These are phyloP conservation scores for Nakaseomyces kungkrabaensis DNA, from an alignment of 1,139 yeast species.

Conservation along the genomic window DNA sequence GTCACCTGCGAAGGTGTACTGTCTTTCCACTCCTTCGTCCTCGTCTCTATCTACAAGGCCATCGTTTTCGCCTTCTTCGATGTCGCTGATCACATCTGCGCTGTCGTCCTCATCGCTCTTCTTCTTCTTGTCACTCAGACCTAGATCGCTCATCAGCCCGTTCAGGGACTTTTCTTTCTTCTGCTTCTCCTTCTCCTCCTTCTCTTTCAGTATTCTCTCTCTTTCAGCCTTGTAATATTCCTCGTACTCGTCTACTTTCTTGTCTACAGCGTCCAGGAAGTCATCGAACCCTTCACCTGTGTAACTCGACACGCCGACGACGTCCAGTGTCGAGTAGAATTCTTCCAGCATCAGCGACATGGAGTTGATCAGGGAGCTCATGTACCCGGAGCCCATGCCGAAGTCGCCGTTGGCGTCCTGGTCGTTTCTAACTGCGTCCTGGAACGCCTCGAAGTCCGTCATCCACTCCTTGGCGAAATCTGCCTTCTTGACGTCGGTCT, in stretches of 20 bases:
- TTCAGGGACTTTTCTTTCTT: conserved; percentile 64
- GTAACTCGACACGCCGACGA: conserved; percentile 81
- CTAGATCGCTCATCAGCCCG: conserved; percentile 74
- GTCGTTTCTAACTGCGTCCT: conserved; percentile 58
- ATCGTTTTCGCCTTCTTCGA: conserved; percentile 47
- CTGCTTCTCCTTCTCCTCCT: conserved; percentile 64
- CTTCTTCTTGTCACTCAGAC: conserved; percentile 38
- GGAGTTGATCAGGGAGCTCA: conserved; percentile 87
- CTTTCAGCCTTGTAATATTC: conserved; percentile 78
- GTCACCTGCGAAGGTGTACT: conserved; percentile 69
- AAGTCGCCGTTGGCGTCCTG: conserved; percentile 51
- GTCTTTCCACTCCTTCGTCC: conserved; percentile 47
- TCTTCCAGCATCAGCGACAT: conserved; percentile 96
- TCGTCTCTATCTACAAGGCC: conserved; percentile 59
- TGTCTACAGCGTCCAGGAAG: conserved; percentile 70
- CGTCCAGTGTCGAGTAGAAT: conserved; percentile 86
- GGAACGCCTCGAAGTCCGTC: conserved; percentile 92
- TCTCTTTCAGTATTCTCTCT: conserved; percentile 66
- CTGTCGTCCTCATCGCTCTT: conserved; percentile 29
- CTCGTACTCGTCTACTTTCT: conserved; percentile 81
- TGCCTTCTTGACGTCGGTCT: conserved; percentile 79
- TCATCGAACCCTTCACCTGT: conserved; percentile 95
- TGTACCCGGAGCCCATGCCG: conserved; percentile 78
- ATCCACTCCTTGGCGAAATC: conserved; percentile 94
- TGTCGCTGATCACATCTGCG: conserved; percentile 65